These are phyloP conservation scores for Sporothrix globosa DNA, from an alignment of 2,329 filamentous ascomycete species.

Conservation along the genomic window DNA sequence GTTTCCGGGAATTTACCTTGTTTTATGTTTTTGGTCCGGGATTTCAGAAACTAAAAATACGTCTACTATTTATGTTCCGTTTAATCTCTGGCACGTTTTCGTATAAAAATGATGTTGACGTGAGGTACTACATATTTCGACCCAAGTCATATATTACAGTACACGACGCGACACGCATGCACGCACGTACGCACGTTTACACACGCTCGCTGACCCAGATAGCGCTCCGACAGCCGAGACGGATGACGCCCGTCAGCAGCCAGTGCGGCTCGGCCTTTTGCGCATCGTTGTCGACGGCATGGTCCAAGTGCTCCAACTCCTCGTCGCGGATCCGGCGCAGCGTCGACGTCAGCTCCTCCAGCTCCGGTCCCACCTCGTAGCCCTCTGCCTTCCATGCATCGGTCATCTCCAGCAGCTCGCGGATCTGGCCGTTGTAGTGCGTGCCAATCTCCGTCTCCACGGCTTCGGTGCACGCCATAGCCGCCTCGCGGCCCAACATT, in stretches of 20 bases:
- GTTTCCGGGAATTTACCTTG: slow-evolving; percentile 26
- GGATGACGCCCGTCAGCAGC: slow-evolving; percentile 81
- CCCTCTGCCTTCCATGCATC: slow-evolving; percentile 73
- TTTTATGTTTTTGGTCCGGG: slow-evolving; percentile 23
- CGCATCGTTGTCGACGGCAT: slow-evolving; percentile 90
- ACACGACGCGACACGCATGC: background rate
- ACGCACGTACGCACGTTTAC: slow-evolving; percentile 27
- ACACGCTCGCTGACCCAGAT: slow-evolving; percentile 85
- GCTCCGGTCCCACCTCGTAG: slow-evolving; percentile 77
- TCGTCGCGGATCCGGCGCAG: slow-evolving; percentile 88
- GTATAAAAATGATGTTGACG: background rate
- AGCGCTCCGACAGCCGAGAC: slow-evolving; percentile 85
- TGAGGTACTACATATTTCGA: background rate
- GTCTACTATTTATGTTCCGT: slow-evolving; percentile 22
- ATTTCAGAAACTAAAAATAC: slow-evolving; percentile 28
- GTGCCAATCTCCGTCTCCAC: slow-evolving; percentile 97
- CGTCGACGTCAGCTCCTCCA: slow-evolving; percentile 71
- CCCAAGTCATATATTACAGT: background rate
- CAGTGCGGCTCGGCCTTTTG: slow-evolving; percentile 89
- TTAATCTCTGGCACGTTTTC: background rate
- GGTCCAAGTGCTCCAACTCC: slow-evolving; percentile 94
- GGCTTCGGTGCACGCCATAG: slow-evolving; percentile 98
- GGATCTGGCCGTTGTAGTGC: slow-evolving; percentile 93
- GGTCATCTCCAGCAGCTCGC: slow-evolving; percentile 79
- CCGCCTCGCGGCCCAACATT: slow-evolving; percentile 84